These are phyloP conservation scores for Escovopsis sp. DNA, from an alignment of 2,329 filamentous ascomycete species.

Conservation along the genomic window DNA sequence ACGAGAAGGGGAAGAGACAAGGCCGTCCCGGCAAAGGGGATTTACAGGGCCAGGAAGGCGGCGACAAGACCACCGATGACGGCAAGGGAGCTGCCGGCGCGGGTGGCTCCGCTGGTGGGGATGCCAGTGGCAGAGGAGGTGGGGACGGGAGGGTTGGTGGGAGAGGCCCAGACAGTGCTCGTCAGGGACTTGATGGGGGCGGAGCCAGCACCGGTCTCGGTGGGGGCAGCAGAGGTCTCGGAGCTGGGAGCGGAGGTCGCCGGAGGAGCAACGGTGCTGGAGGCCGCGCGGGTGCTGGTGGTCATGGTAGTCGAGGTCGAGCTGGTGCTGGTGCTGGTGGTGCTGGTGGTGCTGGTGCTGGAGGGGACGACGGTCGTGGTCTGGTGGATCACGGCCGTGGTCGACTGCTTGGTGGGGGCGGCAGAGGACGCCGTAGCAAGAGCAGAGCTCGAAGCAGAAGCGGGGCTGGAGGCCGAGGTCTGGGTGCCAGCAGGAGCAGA, in stretches of 20 bases:
- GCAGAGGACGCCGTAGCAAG: too few relatives aligned
- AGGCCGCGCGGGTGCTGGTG: constrained; percentile 10
- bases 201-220: constrained; percentile 11
- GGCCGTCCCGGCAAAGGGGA: background rate
- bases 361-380: constrained; percentile 1
- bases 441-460: constrained; percentile 8
- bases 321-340: constrained; percentile 13
- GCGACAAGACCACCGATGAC: constrained; percentile 24
- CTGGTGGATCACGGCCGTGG: too few relatives aligned
- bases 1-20: constrained; percentile 2
- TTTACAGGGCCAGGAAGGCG: constrained; percentile 29
- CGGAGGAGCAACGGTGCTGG: constrained; percentile 7
- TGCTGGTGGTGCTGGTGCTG: constrained; percentile 8
- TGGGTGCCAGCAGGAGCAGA: constrained; percentile 8
- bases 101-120: constrained; percentile 13
- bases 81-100: constrained; percentile 22
- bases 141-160: constrained; percentile 6
- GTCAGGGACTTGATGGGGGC: constrained; percentile 8
- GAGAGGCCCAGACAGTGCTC: constrained; percentile 10
- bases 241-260: constrained; percentile 8
- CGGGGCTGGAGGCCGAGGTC: constrained; percentile 12
- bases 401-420: constrained; percentile 5
- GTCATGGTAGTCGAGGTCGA: constrained; percentile 10
- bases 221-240: constrained; percentile 10
- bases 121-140: constrained; percentile 11